Base-by-base conservation (phyloP, 192 early-diverging fungal species). In the Entomortierella beljakovae region DNA sequence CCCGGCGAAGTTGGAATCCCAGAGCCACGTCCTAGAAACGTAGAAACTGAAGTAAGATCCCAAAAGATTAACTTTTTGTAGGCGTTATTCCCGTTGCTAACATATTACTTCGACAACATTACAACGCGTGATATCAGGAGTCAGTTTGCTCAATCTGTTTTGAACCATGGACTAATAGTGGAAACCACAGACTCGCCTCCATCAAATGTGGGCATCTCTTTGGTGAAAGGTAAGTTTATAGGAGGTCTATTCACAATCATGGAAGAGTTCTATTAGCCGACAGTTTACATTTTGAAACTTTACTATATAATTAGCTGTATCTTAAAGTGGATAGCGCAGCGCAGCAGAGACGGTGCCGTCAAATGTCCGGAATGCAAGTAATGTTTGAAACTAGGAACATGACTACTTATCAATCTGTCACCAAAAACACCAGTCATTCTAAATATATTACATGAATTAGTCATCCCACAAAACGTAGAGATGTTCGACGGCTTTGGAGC, bases 351-450 rank as follows among this genome's bases (percentile, higher is more conserved):
- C 3, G 59, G 68, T 0, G 2, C 2, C 20, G 53, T 58, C 18
- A 76, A 77, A 51, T 82, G 81, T 56, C 81, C 81, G n/a, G 81
- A 82, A 46, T 82, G 81, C 81, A 82, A 82, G 80, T 81, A 73
- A 16, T 1, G 11, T 2, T n/a, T 18, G 26, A 28, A n/a, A n/a
- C n/a, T n/a, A n/a, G n/a, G n/a, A n/a, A n/a, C n/a, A n/a, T n/a
- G n/a, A n/a, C n/a, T n/a, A n/a, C n/a, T n/a, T n/a, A n/a, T n/a
- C n/a, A n/a, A n/a, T n/a, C n/a, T n/a, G n/a, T n/a, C n/a, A n/a
- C n/a, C n/a, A n/a, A n/a, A n/a, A n/a, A 20, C 2, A 11, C 2
- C 26, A 51, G 38, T 33, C 23, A 15, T 38, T 9, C 16, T 1
- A 8, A 22, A 33, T 29, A 51, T 22, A 42, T 55, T 16, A 13